Evolutionary conservation across 2,329 filamentous ascomycete genomes (phyloP).

Genomic region (Amylocarpus encephaloides): DNA sequence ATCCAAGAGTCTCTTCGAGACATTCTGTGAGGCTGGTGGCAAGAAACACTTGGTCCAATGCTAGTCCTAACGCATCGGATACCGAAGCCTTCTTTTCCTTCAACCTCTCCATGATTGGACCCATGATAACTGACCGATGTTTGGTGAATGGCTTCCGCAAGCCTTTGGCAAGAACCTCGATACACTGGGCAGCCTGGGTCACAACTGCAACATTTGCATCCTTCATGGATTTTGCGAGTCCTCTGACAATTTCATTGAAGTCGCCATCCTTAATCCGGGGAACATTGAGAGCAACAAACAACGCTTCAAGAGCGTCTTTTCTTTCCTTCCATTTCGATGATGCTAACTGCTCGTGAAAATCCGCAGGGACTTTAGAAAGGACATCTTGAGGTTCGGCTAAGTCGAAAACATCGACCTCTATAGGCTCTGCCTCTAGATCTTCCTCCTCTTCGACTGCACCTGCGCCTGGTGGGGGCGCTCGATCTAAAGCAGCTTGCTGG

Average conservation of each 20-base stretch:
- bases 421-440: conserved; percentile 49
- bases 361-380: conserved; percentile 69
- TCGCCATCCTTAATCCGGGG: conserved; percentile 87
- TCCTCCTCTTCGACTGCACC: conserved; percentile 54
- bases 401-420: conserved; percentile 74
- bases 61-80: conserved; percentile 78
- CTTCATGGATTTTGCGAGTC: conserved; percentile 94
- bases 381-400: conserved; percentile 85
- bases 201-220: conserved; percentile 96
- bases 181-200: conserved; percentile 85
- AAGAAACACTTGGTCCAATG: conserved; percentile 64
- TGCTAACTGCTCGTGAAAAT: conserved; percentile 75
- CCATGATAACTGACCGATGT: conserved; percentile 74
- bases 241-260: conserved; percentile 76
- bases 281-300: conserved; percentile 71
- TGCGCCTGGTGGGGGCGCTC: conserved; percentile 54
- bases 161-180: conserved; percentile 83
- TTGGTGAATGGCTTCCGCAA: conserved; percentile 71
- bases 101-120: conserved; percentile 86
- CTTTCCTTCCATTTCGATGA: conserved; percentile 98
- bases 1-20: conserved; percentile 83
- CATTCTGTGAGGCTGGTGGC: conserved; percentile 73
- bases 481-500: conserved; percentile 77
- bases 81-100: conserved; percentile 96
- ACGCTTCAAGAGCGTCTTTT: conserved; percentile 84